A percentile compares a stretch with the other conserved stretches of the same genome.
Conservation (phyloP, 495 filamentous ascomycete species). For the Aspergillus ostianus region DNA sequence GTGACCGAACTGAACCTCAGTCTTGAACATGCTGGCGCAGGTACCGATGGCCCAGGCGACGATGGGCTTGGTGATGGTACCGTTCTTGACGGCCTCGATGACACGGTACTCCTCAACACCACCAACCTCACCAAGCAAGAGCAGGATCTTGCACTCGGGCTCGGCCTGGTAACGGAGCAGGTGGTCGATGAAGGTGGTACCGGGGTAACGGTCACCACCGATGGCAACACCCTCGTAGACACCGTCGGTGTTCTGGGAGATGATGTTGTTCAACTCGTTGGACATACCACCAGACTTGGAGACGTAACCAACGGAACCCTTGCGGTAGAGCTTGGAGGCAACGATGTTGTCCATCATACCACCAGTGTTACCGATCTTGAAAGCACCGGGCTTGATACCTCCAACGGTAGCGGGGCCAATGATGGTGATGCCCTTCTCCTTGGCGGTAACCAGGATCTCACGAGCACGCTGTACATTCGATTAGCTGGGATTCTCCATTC, state of each 20-base stretch:
- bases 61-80: conserved; percentile 93
- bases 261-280: conserved; percentile 99
- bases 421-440: conserved; percentile 98
- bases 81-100: conserved; percentile 94
- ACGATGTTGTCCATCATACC: conserved; percentile 99
- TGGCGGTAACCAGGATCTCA: conserved; percentile 91
- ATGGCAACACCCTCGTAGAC: conserved; percentile 99
- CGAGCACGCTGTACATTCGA: conserved; percentile 68
- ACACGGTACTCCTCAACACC: conserved; percentile 99
- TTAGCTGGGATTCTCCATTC: conserved; percentile 19
- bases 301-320: conserved; percentile 96
- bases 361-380: conserved; percentile 99
- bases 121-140: conserved; percentile 96
- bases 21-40: conserved; percentile 99
- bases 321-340: conserved; percentile 98
- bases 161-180: conserved; percentile 92
- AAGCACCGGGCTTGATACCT: conserved; percentile 98
- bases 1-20: conserved; percentile 99
- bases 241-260: conserved; percentile 91
- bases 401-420: conserved; percentile 97
- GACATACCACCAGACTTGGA: conserved; percentile 99
- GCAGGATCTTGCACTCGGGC: conserved; percentile 93
- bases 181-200: conserved; percentile 99
- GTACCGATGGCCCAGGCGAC: conserved; percentile 99
- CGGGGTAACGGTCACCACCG: conserved; percentile 97